Percentiles rank a stretch among this genome's conserved stretches.
phyloP scores from a whole-genome alignment of 2,329 filamentous ascomycete species.

The Fusarium keratoplasticum region DNA sequence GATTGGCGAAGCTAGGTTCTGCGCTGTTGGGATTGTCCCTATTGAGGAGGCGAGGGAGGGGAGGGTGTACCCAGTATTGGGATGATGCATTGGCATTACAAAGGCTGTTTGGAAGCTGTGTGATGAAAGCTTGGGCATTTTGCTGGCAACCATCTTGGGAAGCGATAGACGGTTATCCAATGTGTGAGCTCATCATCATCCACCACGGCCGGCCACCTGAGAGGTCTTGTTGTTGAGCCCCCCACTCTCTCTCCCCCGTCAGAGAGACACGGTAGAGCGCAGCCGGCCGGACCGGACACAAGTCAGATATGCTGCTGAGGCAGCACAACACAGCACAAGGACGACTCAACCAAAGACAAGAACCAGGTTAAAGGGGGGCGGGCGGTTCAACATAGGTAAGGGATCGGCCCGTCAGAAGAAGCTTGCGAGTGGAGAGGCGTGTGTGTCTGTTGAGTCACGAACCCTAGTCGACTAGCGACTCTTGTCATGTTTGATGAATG shows the following conservation, averaged over 20 bases:
- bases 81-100: conserved; percentile 21
- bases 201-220: not conserved
- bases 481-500: not conserved
- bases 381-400: conserved; percentile 10
- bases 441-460: not conserved
- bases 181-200: not conserved
- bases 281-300: conserved; percentile 37
- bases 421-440: conserved; percentile 19
- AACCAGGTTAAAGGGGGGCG: conserved; percentile 6
- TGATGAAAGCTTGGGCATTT: conserved; percentile 14
- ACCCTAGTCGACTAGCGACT: not conserved
- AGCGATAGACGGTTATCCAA: not conserved
- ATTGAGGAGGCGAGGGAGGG: not conserved
- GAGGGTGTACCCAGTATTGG: conserved; percentile 2
- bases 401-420: conserved; percentile 43
- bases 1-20: conserved; percentile 34
- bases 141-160: conserved; percentile 1
- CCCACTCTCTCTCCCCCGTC: conserved; percentile 18
- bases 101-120: conserved; percentile 16
- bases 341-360: not conserved
- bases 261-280: conserved; percentile 4
- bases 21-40: conserved; percentile 16
- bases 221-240: conserved; percentile 24
- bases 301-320: not conserved
- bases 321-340: not conserved